phyloP scores from a whole-genome alignment of 2,329 filamentous ascomycete genomes.

The Ceratocystiopsis minuta region DNA sequence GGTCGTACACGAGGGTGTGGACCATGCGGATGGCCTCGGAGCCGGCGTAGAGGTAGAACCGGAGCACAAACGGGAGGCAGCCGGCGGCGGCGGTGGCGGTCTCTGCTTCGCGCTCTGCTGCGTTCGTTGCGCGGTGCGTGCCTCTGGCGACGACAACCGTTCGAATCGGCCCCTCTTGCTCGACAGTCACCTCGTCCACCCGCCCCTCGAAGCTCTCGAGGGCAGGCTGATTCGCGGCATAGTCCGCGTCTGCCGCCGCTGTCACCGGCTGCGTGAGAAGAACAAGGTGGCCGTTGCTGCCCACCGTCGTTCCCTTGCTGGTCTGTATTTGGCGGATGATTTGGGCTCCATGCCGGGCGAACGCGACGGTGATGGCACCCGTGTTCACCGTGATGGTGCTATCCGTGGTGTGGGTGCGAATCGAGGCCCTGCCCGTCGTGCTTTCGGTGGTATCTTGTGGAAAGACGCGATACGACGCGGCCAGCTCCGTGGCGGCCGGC shows the following conservation, averaged over 20 bases:
- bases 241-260: constrained; percentile 19
- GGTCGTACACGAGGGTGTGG: constrained; percentile 39
- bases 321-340: constrained; percentile 23
- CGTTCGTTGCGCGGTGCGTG: constrained; percentile 20
- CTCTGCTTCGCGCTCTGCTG: too few relatives aligned
- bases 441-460: too few relatives aligned
- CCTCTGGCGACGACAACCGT: not conserved
- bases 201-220: constrained; percentile 25
- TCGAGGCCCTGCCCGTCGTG: too few relatives aligned
- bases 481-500: constrained; percentile 1
- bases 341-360: constrained; percentile 23
- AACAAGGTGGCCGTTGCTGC: constrained; percentile 30
- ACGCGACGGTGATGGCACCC: constrained; percentile 23
- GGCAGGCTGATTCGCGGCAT: constrained; percentile 20
- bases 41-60: constrained; percentile 40
- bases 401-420: constrained; percentile 7
- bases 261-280: constrained; percentile 32
- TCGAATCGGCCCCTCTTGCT: constrained; percentile 12
- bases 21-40: constrained; percentile 36
- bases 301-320: constrained; percentile 23
- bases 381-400: constrained; percentile 24
- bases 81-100: too few relatives aligned
- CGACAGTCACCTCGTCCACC: constrained; percentile 31
- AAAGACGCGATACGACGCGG: constrained; percentile 5
- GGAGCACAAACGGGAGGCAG: constrained; percentile 34